These are phyloP conservation scores for Candida vartiovaarae DNA, from an alignment of 805 yeast genomes.

Conservation along the genomic window DNA sequence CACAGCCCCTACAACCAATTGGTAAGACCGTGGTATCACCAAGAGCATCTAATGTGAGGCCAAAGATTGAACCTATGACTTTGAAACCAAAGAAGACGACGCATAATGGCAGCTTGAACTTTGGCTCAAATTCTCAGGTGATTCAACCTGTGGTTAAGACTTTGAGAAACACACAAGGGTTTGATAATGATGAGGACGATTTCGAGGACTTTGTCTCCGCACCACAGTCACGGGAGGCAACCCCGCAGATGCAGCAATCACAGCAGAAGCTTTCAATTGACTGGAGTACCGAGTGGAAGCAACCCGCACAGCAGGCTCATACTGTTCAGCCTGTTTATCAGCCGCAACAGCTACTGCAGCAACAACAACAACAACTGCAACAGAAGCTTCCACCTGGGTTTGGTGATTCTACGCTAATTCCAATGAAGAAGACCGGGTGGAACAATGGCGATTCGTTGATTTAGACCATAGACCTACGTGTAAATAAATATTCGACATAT, in stretches of 20 bases:
- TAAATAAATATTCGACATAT: too few species aligned
- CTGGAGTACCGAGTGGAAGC: constrained; percentile 18
- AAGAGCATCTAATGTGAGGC: constrained; percentile 3
- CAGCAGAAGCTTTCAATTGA: constrained; percentile 9
- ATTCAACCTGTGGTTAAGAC: constrained; percentile 13
- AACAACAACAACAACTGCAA: constrained; percentile 2
- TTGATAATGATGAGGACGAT: constrained; percentile 14
- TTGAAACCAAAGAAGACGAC: constrained; percentile 12
- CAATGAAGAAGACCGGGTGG: constrained; percentile 21
- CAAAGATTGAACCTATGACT: constrained; percentile 15
- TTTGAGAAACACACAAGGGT: constrained; percentile 8
- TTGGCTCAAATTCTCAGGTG: constrained; percentile 12
- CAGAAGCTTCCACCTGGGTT: constrained; percentile 36
- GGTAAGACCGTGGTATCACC: neutral
- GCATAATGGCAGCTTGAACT: constrained; percentile 3
- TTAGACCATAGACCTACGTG: too few species aligned
- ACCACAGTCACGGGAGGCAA: constrained; percentile 18
- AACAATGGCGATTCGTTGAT: too few species aligned
- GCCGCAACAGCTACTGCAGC: constrained; percentile 1
- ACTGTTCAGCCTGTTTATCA: neutral
- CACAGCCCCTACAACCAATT: constrained; percentile 18
- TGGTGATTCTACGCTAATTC: constrained; percentile 25
- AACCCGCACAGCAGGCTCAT: neutral
- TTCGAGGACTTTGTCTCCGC: constrained; percentile 28
- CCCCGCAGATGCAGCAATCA: neutral